Evolutionary conservation across 2,329 filamentous ascomycete species (phyloP).

Genomic region (Fusarium tjaetaba): DNA sequence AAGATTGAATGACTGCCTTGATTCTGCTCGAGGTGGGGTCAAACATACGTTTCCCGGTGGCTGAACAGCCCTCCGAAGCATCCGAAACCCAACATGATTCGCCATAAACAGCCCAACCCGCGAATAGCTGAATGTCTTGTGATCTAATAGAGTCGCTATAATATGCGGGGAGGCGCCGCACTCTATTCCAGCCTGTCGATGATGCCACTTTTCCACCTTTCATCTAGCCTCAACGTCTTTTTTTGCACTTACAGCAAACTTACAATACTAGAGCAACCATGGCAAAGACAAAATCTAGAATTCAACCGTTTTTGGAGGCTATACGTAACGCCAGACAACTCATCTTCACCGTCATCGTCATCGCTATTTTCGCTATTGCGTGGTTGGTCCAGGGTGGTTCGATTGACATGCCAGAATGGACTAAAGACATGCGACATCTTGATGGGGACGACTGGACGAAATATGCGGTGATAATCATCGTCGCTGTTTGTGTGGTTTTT

Average conservation of each 20-base stretch:
- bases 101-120: background rate
- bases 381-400: constrained; percentile 15
- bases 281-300: background rate
- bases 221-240: background rate
- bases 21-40: background rate
- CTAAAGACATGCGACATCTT: constrained; percentile 10
- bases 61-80: background rate
- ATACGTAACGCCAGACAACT: background rate
- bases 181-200: background rate
- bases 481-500: background rate
- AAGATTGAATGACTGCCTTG: background rate
- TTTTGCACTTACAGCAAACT: accelerated
- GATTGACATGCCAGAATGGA: constrained; percentile 26
- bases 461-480: background rate
- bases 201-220: background rate
- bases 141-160: background rate
- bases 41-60: background rate
- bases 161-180: background rate
- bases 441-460: background rate
- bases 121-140: background rate
- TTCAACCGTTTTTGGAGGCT: background rate
- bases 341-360: constrained; percentile 1
- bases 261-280: background rate
- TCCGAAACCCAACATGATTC: constrained; percentile 5
- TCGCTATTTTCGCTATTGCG: constrained; percentile 3